These are phyloP conservation scores for Eutrema japonicum DNA, from an alignment of 345 rosid species.

Conservation along the genomic window DNA sequence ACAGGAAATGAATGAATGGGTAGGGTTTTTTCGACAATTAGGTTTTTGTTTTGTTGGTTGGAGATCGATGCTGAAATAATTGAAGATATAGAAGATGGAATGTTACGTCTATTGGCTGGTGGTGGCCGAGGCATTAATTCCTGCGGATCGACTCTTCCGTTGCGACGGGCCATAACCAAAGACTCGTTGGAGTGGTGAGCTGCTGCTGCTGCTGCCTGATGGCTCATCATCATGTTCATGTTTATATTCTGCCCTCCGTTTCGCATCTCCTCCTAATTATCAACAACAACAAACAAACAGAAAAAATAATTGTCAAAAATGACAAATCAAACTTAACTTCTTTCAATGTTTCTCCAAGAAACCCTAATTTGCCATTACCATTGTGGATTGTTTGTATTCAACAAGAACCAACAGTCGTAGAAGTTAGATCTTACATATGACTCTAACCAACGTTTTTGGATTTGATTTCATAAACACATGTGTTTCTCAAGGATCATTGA, in stretches of 20 bases:
- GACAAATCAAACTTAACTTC: conserved; percentile 6
- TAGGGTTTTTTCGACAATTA: conserved; percentile 22
- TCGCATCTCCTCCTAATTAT: conserved; percentile 78
- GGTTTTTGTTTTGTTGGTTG: neutral
- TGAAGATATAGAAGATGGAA: conserved; percentile 29
- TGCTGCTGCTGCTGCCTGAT: conserved; percentile 43
- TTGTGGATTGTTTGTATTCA: neutral
- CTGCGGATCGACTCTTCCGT: conserved; percentile 46
- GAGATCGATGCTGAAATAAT: neutral
- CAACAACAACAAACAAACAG: neutral
- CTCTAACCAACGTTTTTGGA: conserved; percentile 17
- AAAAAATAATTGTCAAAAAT: neutral
- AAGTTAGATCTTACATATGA: conserved; percentile 16
- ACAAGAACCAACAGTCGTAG: neutral
- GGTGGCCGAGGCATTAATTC: conserved; percentile 67
- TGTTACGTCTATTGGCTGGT: conserved; percentile 75
- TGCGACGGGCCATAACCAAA: conserved; percentile 48
- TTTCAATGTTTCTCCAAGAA: conserved; percentile 9
- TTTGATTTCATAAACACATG: neutral
- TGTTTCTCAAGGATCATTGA: neutral
- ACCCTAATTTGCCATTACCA: conserved; percentile 5
- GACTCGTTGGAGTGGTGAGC: conserved; percentile 54
- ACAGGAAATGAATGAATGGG: neutral
- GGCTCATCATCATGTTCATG: conserved; percentile 60
- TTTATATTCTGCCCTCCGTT: conserved; percentile 60